Base-by-base conservation (phyloP, 768 basidiomycete genomes). In the Tulasnella sp. region DNA sequence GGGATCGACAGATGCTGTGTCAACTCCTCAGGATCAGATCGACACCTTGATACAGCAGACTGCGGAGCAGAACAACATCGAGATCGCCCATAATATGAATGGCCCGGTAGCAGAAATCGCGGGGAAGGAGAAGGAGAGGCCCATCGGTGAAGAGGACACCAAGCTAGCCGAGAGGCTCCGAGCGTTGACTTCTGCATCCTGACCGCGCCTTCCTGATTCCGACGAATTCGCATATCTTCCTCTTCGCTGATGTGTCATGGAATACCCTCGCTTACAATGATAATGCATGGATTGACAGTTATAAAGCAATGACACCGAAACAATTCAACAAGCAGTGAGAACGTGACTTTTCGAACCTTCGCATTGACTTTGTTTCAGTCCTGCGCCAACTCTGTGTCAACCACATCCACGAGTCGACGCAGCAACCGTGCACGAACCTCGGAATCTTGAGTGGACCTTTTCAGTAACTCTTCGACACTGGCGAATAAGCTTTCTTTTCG, bases 1-100 rank as follows among this genome's bases (percentile, higher is more conserved):
- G 86, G 83, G 84, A 9, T 80, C 86, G 56, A 91, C 93, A 22
- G 94, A 91, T 2, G 96, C 93, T 19, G 80, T 87, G 42, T 84
- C 91, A 11, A 93, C 90, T 4, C 96, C 96, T 1, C 92, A 97
- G 71, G 96, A 99, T 73, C 93, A 99, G 70, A 86, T 99, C 68
- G 96, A 99, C 69, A 73, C 77, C 27, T 81, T 98, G 22, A 77
- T 99, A 76, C 81, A 85, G 58, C 91, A 93, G 72, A 92, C 90
- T 21, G 96, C 96, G 3, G 96, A 98, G 68, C 94, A 99, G 70
- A 92, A 92, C 22, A 87, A 97, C 64, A 87, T 99, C 60, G 92
- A 99, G 70, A 73, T 96, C 24, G 85, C 92, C 69, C 96, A 98
- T 56, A 92, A 92, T 67, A 77, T 98, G 29, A 70, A 84, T 19